A percentile compares a stretch with the other conserved stretches of the same genome.
Evolutionary conservation across 768 basidiomycete genomes (phyloP).

Genomic region (Leucosporidium yakuticum): DNA sequence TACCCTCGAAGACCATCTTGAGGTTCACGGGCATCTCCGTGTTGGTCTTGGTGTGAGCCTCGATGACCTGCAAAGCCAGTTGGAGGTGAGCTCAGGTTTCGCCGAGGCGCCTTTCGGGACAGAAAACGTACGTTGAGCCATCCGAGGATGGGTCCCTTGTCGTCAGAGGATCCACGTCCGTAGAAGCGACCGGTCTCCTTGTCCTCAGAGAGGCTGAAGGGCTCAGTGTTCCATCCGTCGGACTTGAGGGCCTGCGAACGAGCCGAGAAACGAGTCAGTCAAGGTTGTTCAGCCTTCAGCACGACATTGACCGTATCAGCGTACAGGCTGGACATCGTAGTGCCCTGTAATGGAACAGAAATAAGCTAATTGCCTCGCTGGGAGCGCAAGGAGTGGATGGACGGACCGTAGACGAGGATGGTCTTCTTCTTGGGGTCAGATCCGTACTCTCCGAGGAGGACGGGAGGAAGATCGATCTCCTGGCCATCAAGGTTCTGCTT

Average conservation of each 20-base stretch:
- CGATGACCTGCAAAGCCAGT: constrained; percentile 51
- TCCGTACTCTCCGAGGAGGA: constrained; percentile 73
- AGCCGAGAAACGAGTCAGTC: background rate
- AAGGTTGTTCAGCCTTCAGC: background rate
- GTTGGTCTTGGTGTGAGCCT: constrained; percentile 64
- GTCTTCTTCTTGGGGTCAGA: constrained; percentile 86
- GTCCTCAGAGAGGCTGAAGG: constrained; percentile 63
- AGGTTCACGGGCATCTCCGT: constrained; percentile 80
- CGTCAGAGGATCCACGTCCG: constrained; percentile 82
- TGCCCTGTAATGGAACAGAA: constrained; percentile 46
- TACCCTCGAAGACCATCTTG: constrained; percentile 85
- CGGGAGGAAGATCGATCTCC: constrained; percentile 68
- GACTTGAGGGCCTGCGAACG: constrained; percentile 45
- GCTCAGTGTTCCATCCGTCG: constrained; percentile 85
- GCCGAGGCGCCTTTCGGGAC: background rate
- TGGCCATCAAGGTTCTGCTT: constrained; percentile 67
- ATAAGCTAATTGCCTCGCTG: background rate
- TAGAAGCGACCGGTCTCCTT: constrained; percentile 58
- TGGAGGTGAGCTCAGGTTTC: background rate
- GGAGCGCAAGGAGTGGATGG: background rate
- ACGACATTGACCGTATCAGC: constrained; percentile 35
- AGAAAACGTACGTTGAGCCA: constrained; percentile 32
- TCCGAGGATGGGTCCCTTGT: constrained; percentile 52
- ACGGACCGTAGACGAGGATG: constrained; percentile 70
- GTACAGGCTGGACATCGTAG: constrained; percentile 87